Base-by-base conservation (phyloP, 345 rosid species). In the Reutealis trisperma region DNA sequence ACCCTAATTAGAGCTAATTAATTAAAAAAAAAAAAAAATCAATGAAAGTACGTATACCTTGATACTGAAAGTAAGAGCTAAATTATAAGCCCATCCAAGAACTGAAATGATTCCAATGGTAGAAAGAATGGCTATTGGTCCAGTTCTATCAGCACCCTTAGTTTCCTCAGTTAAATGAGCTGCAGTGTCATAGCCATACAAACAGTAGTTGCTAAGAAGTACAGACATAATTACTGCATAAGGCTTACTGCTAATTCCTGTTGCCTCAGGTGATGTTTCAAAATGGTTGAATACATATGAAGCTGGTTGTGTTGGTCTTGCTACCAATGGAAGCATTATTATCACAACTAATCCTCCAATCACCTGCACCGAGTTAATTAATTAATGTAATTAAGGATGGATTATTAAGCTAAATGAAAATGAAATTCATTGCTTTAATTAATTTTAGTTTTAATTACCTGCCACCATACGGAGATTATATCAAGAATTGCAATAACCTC, bases 131-230 rank as follows among this genome's bases (percentile, higher is more conserved):
- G 90, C 88, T 44, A 87, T 81, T 55, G 94, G 94, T 58, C 94
- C 94, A 72, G 83, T 86, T 83, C 55, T 85, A 73, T 88, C 91
- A 8, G 92, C 90, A 19, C 86, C 90, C 80, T 83, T 90, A 15
- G 94, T 90, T 83, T 90, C 94, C 79, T 90, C 92, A 6, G 94
- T 90, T n/a, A 88, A 75, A 81, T 88, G 92, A 5, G 90, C 94
- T 7, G 92, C 90, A 10, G 92, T 85, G 74, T 88, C 91, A 49
- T 90, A 90, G 62, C 90, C 91, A 34, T 88, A 90, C 1, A 88
- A 67, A 13, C 88, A 90, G 77, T 88, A 90, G 73, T 88, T 90
- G 67, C 92, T 90, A 13, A 88, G 89, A 1, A 88, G 88, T 62
- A 90, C 85, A 63, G 92, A 81, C 47, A 88, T 80, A 68, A 88